These are phyloP conservation scores for Aspergillaceae sp. DNA, from an alignment of 2,329 filamentous ascomycete species.

Conservation along the genomic window DNA sequence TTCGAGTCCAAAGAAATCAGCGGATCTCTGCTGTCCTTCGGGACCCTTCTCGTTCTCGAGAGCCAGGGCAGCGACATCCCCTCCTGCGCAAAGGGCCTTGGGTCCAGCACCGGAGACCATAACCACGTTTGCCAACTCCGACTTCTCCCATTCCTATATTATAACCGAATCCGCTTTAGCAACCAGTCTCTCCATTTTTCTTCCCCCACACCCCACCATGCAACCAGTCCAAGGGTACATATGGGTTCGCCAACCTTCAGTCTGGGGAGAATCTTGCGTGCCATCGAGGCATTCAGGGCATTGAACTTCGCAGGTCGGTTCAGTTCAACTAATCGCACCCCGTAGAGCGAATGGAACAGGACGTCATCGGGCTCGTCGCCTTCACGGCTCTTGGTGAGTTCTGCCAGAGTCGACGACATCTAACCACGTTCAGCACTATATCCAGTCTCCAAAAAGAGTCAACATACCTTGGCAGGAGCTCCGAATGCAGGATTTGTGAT, in stretches of 20 bases:
- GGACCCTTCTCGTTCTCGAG: constrained; percentile 58
- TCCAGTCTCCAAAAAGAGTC: not conserved
- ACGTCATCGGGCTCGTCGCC: constrained; percentile 82
- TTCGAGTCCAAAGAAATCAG: constrained; percentile 86
- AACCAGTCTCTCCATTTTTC: constrained; percentile 2
- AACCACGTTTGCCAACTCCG: constrained; percentile 83
- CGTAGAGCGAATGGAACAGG: constrained; percentile 79
- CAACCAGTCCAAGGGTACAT: too few relatives aligned
- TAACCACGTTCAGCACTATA: constrained; percentile 11
- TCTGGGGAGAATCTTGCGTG: constrained; percentile 82
- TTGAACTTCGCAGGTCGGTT: constrained; percentile 91
- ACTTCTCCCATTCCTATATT: constrained; percentile 77
- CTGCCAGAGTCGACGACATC: constrained; percentile 34
- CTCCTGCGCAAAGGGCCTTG: constrained; percentile 84
- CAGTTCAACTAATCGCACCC: constrained; percentile 83
- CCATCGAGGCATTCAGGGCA: constrained; percentile 89
- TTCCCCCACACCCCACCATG: too few relatives aligned
- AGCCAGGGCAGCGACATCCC: constrained; percentile 77
- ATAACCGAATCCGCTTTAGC: constrained; percentile 9
- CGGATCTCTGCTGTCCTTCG: constrained; percentile 64
- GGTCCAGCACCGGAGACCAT: constrained; percentile 84
- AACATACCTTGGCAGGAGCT: constrained; percentile 45
- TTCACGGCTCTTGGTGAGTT: constrained; percentile 46
- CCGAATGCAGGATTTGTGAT: constrained; percentile 53
- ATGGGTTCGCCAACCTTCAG: constrained; percentile 46